Conservation (phyloP, 2,329 filamentous ascomycete species). For the Arthroderma sp. region DNA sequence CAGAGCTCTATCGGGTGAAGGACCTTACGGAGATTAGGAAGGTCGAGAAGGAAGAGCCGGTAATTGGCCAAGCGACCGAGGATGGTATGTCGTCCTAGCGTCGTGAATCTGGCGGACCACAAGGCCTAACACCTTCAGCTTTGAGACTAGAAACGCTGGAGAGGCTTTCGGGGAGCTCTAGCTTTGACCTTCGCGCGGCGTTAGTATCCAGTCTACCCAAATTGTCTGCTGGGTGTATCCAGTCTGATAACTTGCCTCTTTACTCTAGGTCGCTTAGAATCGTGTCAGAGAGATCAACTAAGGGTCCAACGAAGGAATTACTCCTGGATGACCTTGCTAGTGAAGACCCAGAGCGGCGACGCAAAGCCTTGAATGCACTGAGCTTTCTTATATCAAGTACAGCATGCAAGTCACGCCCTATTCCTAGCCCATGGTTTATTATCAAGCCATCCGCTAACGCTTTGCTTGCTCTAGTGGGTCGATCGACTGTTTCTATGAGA, state of each 20-base stretch:
- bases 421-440: not conserved
- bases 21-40: conserved; percentile 50
- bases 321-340: conserved; percentile 33
- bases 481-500: conserved; percentile 25
- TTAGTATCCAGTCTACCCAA: conserved; percentile 34
- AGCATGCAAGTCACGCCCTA: conserved; percentile 22
- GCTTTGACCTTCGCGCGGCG: conserved; percentile 59
- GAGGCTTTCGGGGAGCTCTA: conserved; percentile 58
- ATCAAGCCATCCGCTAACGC: not conserved
- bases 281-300: conserved; percentile 34
- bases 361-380: conserved; percentile 33
- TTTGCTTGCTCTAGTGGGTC: conserved; percentile 21
- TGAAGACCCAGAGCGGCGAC: conserved; percentile 26
- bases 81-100: conserved; percentile 39
- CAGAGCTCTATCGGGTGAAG: conserved; percentile 35
- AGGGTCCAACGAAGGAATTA: conserved; percentile 29
- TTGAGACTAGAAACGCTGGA: conserved; percentile 54
- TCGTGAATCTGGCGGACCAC: not conserved
- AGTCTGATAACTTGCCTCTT: not conserved
- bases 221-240: conserved; percentile 16
- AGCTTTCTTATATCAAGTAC: conserved; percentile 33
- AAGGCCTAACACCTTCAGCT: conserved; percentile 25
- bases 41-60: conserved; percentile 53
- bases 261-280: conserved; percentile 30
- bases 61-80: conserved; percentile 64